These are phyloP conservation scores for Primulina tabacum DNA, from an alignment of 257 asterid genomes.

Conservation along the genomic window DNA sequence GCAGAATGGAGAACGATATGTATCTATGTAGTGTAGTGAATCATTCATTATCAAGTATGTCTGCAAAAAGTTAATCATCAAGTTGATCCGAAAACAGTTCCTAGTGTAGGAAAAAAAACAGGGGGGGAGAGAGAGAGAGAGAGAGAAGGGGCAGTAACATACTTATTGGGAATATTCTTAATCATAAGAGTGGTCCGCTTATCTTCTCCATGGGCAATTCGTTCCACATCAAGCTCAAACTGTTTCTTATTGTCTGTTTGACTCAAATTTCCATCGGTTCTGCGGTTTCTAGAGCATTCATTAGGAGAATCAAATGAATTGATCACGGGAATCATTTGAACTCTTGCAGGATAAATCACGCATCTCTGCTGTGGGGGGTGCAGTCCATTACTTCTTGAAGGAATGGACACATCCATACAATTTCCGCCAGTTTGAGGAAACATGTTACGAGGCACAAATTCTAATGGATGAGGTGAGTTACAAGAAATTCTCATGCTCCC, in stretches of 20 bases:
- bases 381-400: slow-evolving; percentile 66
- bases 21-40: too few relatives aligned
- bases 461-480: slow-evolving; percentile 76
- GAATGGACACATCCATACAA: slow-evolving; percentile 64
- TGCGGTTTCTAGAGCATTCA: slow-evolving; percentile 79
- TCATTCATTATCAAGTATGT: too few relatives aligned
- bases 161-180: slow-evolving; percentile 99
- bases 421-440: slow-evolving; percentile 68
- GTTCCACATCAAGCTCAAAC: slow-evolving; percentile 93
- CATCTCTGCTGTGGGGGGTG: slow-evolving; percentile 81
- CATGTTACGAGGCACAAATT: slow-evolving; percentile 65
- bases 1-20: too few relatives aligned
- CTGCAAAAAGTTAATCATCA: too few relatives aligned
- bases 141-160: slow-evolving; percentile 19
- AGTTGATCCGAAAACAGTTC: too few relatives aligned
- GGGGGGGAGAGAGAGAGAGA: not conserved
- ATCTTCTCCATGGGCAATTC: slow-evolving; percentile 87
- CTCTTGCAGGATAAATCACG: slow-evolving; percentile 85
- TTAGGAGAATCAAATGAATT: slow-evolving; percentile 84
- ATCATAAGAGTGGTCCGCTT: slow-evolving; percentile 98
- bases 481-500: slow-evolving; percentile 82
- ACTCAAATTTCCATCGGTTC: slow-evolving; percentile 65
- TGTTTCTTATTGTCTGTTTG: slow-evolving; percentile 90
- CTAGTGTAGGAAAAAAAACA: slow-evolving; percentile 3
- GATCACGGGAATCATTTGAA: slow-evolving; percentile 87